A percentile compares a stretch with the other conserved stretches of the same genome.
phyloP scores from a whole-genome alignment of 1,139 yeast species.

The Sugiyamaella grinbergsii region DNA sequence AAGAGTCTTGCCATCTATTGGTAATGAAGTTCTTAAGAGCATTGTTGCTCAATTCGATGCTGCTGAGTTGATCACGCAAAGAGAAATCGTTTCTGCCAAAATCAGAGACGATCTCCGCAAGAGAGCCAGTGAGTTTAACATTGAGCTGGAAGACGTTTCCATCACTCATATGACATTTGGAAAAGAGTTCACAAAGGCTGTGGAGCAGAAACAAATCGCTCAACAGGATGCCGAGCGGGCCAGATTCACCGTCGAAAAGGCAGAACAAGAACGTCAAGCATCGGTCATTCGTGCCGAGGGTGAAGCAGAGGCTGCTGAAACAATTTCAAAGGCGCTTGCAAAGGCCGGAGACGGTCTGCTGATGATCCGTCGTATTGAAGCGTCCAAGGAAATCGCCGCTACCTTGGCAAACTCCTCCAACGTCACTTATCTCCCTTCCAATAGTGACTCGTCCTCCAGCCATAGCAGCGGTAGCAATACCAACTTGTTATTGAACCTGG shows the following conservation, averaged over 20 bases:
- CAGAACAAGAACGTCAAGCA: conserved; percentile 97
- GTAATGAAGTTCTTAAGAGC: conserved; percentile 91
- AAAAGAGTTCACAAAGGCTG: conserved; percentile 95
- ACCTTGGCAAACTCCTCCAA: conserved; percentile 83
- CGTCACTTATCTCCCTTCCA: conserved; percentile 86
- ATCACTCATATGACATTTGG: conserved; percentile 99
- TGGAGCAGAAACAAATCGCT: conserved; percentile 98
- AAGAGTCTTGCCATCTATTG: conserved; percentile 94
- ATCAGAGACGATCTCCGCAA: conserved; percentile 83
- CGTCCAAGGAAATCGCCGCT: conserved; percentile 91
- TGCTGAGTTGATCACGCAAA: conserved; percentile 93
- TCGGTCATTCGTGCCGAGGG: conserved; percentile 97
- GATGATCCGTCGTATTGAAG: conserved; percentile 93
- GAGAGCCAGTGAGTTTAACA: conserved; percentile 87
- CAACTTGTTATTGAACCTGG: conserved; percentile 57
- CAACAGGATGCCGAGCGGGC: conserved; percentile 99
- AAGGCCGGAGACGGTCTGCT: conserved; percentile 97
- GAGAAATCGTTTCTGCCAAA: conserved; percentile 90
- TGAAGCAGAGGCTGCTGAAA: conserved; percentile 98
- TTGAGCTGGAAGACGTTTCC: conserved; percentile 92
- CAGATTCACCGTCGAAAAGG: conserved; percentile 88
- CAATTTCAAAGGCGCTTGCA: conserved; percentile 87
- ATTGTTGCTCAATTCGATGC: conserved; percentile 99
- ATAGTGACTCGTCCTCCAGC: conserved; percentile 42
- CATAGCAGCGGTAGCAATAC: conserved; percentile 44